Percentiles rank a stretch among this genome's conserved stretches.
Evolutionary conservation across 2,329 filamentous ascomycete genomes (phyloP).

Genomic region (Capronia americana): DNA sequence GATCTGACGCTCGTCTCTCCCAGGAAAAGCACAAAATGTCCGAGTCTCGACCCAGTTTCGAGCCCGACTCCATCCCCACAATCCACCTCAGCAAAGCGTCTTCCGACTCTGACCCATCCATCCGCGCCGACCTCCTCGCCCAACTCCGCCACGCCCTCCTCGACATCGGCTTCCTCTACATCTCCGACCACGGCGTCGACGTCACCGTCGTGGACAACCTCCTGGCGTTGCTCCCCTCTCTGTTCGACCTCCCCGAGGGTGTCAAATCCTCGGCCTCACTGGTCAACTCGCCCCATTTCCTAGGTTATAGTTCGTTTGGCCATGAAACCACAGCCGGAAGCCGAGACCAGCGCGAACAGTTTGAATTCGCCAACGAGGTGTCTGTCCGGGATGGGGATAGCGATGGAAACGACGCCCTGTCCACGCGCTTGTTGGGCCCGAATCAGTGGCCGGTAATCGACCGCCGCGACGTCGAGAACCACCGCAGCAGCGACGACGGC

Average conservation of each 20-base stretch:
- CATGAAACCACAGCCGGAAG: constrained; percentile 63
- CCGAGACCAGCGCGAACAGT: constrained; percentile 63
- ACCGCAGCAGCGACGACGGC: neutral
- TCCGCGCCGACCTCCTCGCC: constrained; percentile 22
- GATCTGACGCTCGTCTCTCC: neutral
- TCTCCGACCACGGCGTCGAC: constrained; percentile 39
- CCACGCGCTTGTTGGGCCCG: constrained; percentile 56
- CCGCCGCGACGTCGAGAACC: no score
- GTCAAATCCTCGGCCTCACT: constrained; percentile 40
- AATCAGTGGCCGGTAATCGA: constrained; percentile 53
- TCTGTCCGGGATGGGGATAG: neutral
- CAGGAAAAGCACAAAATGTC: neutral
- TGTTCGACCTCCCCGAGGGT: constrained; percentile 37
- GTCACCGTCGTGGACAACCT: constrained; percentile 32
- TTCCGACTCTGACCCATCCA: constrained; percentile 37
- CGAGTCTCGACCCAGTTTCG: neutral
- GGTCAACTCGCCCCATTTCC: constrained; percentile 64
- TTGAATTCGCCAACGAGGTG: constrained; percentile 63
- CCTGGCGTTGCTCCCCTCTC: constrained; percentile 30
- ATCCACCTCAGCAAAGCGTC: constrained; percentile 41
- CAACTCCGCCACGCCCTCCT: constrained; percentile 36
- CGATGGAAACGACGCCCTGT: constrained; percentile 45
- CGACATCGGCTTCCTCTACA: constrained; percentile 42
- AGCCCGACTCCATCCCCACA: constrained; percentile 42
- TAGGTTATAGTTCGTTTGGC: constrained; percentile 64